Evolutionary conservation across 2,329 filamentous ascomycete species (phyloP), one percentile per base, ranked within the genome.

Genomic region (Lachnellula occidentalis): DNA sequence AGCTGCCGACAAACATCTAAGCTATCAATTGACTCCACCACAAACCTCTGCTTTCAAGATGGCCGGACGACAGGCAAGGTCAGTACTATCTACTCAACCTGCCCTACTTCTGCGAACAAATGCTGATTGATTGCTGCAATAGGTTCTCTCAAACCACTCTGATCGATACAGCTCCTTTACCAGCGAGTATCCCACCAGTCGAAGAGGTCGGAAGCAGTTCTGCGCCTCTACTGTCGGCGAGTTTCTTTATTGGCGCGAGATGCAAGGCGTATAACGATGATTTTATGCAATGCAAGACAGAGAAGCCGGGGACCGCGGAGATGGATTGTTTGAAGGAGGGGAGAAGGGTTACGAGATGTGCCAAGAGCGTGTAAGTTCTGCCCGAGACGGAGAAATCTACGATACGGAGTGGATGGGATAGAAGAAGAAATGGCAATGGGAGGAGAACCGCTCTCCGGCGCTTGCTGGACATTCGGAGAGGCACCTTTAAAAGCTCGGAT

Each of bases 211-310:
- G 94, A 69, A 83, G 90, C 69, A 95, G 87, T 69, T 97, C 92
- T 55, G 94, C 92, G 39, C 94, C 94, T 53, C 82, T 99, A 45
- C 79, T 95, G 57, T 95, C 90, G 62, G 94, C 94, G 34, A 85
- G 90, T 50, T 99, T 89, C 81, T 99, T 97, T 74, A 99, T 99
- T 71, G 94, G 94, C 61, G 92, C 91, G 64, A 87, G 92, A 70
- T 99, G 94, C 85, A 87, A 83, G 72, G 79, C 88, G 55, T 99
- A 92, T 81, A 97, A 97, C 75, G 94, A 99, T 79, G 94, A 99
- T 76, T 99, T 88, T 77, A 99, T 99, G 92, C 89, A 95, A 78
- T 99, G 94, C 87, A 99, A 99, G 86, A 89, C 83, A 65, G 91
- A 96, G 76, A 86, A 90, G 67, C 87, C 89, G 60, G 94, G 94